Evolutionary conservation across 2,329 filamentous ascomycete genomes (phyloP), one percentile per base, ranked within the genome.

Genomic region (Furcasterigmium furcatum): DNA sequence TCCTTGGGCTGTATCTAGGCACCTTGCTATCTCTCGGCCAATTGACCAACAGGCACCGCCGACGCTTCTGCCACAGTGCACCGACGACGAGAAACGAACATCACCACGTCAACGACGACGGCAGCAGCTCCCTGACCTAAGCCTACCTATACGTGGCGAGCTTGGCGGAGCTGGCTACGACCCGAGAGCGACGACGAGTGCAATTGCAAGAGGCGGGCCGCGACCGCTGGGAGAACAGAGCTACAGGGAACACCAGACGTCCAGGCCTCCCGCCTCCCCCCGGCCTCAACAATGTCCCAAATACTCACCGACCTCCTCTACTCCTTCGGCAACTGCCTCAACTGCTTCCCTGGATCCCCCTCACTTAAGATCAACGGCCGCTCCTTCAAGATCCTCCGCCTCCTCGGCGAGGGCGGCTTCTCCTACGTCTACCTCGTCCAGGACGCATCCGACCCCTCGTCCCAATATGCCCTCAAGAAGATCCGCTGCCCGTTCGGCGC

Each of bases 381-480:
- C 51, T 94, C 84, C 70, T 96, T 96, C 78, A 97, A 96, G 77
- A 95, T 99, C 64, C 74, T 95, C 57, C 87, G 94, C 49, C 76
- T 99, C 42, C 79, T 99, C 4, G 94, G 94, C 65, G 94, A 99
- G 87, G 94, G 94, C 63, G 94, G 94, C 60, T 99, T 99, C 76
- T 96, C 91, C 54, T 99, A 97, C 69, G 94, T 99, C 57, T 99
- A 99, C 71, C 88, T 99, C 48, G 94, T 99, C 49, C 88, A 97
- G 75, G 91, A 96, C 66, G 92, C 87, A 40, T 76, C 82, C 45
- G 87, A 83, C 43, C 87, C 88, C 48, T 84, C 92, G 58, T 80
- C 96, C 39, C 34, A 36, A 36, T 92, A 95, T 66, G 94, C 94
- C 16, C 84, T 97, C 51, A 99, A 99, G 71, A 99, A 99, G 79